phyloP scores from a whole-genome alignment of 345 rosid species.

The Eucalyptus brandiana region DNA sequence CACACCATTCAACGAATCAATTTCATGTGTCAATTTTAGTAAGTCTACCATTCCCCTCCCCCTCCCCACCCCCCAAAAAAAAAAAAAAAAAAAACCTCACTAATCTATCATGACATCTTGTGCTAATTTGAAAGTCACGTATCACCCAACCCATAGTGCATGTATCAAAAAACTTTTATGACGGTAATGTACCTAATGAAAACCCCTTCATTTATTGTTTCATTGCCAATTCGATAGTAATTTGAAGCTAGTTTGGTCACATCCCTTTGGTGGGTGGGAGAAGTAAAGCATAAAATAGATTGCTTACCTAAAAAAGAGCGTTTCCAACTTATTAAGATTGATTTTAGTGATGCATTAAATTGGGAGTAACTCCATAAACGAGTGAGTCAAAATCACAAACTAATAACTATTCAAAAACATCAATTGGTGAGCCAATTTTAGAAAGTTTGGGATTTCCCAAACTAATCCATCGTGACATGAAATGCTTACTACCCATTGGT shows the following conservation, averaged over 20 bases:
- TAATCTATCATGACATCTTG: not conserved
- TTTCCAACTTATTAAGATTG: not conserved
- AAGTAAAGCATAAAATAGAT: not conserved
- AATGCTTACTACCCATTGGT: not conserved
- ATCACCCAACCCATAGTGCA: not conserved
- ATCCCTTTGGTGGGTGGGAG: not conserved
- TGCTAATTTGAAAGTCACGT: not conserved
- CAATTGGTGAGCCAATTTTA: not conserved
- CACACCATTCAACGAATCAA: fast-evolving
- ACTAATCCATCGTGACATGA: not conserved
- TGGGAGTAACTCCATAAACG: too few species aligned
- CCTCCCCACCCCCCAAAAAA: fast-evolving
- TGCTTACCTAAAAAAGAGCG: not conserved
- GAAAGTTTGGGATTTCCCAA: not conserved
- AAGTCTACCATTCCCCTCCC: not conserved
- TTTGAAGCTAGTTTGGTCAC: not conserved
- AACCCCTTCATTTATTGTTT: not conserved
- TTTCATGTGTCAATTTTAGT: not conserved
- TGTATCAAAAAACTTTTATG: not conserved
- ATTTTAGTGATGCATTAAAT: not conserved
- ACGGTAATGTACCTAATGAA: not conserved
- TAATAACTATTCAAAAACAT: not conserved
- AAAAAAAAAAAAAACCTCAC: fast-evolving
- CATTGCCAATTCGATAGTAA: not conserved
- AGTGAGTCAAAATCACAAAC: not conserved